phyloP scores from a whole-genome alignment of 306 rosid genomes.

The Castanea crenata region DNA sequence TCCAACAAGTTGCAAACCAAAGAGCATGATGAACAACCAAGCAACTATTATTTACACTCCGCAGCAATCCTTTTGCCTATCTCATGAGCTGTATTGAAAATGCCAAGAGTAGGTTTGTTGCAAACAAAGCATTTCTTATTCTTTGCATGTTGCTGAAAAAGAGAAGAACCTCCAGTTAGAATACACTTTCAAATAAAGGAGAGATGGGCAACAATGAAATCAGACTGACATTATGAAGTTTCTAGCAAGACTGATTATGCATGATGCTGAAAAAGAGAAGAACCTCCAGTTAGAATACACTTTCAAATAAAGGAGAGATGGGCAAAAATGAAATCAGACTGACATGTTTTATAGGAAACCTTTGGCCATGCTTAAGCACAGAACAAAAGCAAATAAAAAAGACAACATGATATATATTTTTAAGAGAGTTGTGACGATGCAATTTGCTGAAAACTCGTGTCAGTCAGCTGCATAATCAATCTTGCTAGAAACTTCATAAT shows the following conservation, averaged over 20 bases:
- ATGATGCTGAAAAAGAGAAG: slow-evolving; percentile 58
- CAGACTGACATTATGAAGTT: no score
- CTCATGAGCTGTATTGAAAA: slow-evolving; percentile 50
- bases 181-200: not conserved
- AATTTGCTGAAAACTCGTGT: not conserved
- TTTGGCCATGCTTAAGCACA: not conserved
- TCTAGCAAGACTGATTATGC: not conserved
- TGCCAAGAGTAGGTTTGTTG: slow-evolving; percentile 74
- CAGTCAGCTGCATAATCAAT: slow-evolving; percentile 1
- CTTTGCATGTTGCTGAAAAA: slow-evolving; percentile 69
- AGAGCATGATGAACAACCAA: slow-evolving; percentile 5
- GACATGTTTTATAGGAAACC: not conserved
- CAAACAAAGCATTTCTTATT: slow-evolving; percentile 84
- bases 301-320: not conserved
- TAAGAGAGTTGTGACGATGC: not conserved
- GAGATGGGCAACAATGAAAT: not conserved
- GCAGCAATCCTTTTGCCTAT: slow-evolving; percentile 54
- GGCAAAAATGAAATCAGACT: not conserved
- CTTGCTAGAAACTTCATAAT: not conserved
- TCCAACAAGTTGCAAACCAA: not conserved
- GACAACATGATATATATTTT: not conserved
- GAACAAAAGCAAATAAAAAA: not conserved
- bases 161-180: slow-evolving; percentile 3
- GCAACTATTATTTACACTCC: slow-evolving; percentile 38
- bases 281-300: not conserved